Evolutionary conservation across 352 stramenopile genomes (phyloP).

Genomic region (Pythium utonaiense): DNA sequence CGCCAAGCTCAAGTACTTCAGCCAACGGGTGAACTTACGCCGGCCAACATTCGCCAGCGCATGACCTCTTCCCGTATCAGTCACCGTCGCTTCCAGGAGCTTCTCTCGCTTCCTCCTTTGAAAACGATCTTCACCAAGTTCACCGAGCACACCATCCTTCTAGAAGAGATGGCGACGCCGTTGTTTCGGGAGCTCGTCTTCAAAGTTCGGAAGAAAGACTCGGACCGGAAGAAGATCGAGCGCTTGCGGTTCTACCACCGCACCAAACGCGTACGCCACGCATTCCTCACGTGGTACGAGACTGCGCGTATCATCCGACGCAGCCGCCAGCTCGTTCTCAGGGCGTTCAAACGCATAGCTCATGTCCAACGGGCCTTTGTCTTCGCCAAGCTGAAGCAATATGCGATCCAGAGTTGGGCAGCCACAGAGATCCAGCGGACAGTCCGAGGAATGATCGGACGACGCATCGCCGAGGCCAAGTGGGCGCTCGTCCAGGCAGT

Average conservation of each 20-base stretch:
- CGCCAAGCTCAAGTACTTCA: conserved; percentile 42
- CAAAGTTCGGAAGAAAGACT: conserved; percentile 38
- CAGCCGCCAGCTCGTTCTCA: conserved; percentile 30
- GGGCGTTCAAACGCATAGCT: conserved; percentile 28
- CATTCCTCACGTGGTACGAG: conserved; percentile 38
- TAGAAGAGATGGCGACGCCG: conserved; percentile 54
- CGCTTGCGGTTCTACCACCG: conserved; percentile 48
- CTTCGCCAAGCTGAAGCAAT: conserved; percentile 37
- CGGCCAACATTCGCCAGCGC: conserved; percentile 20
- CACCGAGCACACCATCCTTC: conserved; percentile 39
- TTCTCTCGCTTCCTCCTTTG: conserved; percentile 46
- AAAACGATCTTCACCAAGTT: conserved; percentile 35
- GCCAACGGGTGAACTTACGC: conserved; percentile 24
- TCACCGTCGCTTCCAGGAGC: conserved; percentile 37
- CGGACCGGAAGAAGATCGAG: conserved; percentile 45
- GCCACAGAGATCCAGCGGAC: conserved; percentile 63
- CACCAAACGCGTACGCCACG: conserved; percentile 36
- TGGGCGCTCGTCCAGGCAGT: conserved; percentile 48
- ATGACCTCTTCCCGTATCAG: conserved; percentile 36
- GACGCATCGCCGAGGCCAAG: conserved; percentile 29
- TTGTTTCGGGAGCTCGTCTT: conserved; percentile 56
- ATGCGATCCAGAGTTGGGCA: conserved; percentile 40
- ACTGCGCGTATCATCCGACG: conserved; percentile 31
- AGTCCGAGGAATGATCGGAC: conserved; percentile 42
- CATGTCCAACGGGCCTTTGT: conserved; percentile 33